Conservation (phyloP, 1,284 basidiomycete species). For the Ganoderma leucocontextum region DNA sequence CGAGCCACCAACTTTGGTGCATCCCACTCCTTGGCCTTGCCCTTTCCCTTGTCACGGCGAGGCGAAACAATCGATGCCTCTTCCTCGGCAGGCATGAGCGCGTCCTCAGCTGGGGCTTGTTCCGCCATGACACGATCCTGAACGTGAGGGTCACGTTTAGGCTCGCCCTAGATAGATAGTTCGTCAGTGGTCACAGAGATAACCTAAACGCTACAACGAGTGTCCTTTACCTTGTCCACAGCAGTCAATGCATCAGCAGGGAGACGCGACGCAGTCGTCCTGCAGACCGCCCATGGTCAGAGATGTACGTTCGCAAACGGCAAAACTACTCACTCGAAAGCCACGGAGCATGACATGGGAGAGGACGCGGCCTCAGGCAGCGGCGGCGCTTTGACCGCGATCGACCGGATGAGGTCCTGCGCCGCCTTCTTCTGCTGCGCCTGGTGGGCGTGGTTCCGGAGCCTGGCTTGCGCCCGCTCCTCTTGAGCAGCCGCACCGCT, state of each 20-base stretch:
- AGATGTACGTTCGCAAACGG: too few species aligned
- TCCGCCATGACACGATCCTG: not conserved
- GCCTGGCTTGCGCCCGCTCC: not conserved
- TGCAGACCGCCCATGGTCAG: not conserved
- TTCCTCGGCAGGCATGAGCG: not conserved
- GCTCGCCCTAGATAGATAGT: too few species aligned
- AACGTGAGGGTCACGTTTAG: too few species aligned
- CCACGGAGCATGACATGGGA: too few species aligned
- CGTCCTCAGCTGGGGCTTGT: not conserved
- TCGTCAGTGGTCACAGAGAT: too few species aligned
- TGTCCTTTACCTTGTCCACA: not conserved
- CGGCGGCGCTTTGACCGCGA: not conserved
- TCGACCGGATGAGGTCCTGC: not conserved
- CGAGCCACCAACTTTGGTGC: too few species aligned
- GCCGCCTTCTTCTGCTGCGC: not conserved
- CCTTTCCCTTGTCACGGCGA: not conserved
- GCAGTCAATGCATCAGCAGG: too few species aligned
- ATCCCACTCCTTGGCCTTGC: not conserved
- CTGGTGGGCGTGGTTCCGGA: not conserved
- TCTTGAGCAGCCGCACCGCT: not conserved
- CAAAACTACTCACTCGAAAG: not conserved
- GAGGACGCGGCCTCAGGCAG: too few species aligned
- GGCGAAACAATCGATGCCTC: not conserved
- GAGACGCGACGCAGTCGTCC: not conserved
- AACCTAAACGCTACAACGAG: too few species aligned